Conservation (phyloP, 305 asterid genomes). For the Salvia sclarea region DNA sequence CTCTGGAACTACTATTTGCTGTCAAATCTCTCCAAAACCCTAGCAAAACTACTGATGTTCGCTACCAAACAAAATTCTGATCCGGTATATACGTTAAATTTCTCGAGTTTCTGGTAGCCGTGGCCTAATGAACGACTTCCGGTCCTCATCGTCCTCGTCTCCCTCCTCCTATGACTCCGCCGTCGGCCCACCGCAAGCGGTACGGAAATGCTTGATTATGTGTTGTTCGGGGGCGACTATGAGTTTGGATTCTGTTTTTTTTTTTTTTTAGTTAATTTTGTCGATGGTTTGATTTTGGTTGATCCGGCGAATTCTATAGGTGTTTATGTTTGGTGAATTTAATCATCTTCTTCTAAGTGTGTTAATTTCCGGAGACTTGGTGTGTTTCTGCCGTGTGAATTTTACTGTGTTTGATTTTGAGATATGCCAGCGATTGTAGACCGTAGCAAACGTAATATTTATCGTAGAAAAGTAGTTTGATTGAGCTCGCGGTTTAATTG, state of each 20-base stretch:
- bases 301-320: conserved; percentile 2
- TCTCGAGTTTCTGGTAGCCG: conserved; percentile 30
- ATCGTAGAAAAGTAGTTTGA: background rate
- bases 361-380: background rate
- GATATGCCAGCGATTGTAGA: background rate
- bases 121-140: conserved; percentile 59
- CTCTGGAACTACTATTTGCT: conserved; percentile 20
- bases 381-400: background rate
- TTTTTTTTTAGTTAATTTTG: conserved; percentile 21
- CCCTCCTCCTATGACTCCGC: conserved; percentile 75
- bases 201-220: conserved; percentile 24
- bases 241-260: background rate
- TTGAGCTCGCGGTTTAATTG: conserved; percentile 8
- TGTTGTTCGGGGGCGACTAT: background rate
- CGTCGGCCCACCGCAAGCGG: conserved; percentile 54
- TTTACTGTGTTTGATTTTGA: conserved; percentile 14
- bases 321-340: conserved; percentile 9
- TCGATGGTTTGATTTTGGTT: conserved; percentile 18
- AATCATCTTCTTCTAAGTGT: background rate
- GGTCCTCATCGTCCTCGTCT: conserved; percentile 51
- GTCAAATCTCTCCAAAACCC: conserved; percentile 28
- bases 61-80: conserved; percentile 33
- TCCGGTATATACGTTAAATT: conserved; percentile 25
- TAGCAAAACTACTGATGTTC: conserved; percentile 23
- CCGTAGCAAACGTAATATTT: background rate